Conservation (phyloP, 108 stramenopile species). For the Epithemia pelagica region DNA sequence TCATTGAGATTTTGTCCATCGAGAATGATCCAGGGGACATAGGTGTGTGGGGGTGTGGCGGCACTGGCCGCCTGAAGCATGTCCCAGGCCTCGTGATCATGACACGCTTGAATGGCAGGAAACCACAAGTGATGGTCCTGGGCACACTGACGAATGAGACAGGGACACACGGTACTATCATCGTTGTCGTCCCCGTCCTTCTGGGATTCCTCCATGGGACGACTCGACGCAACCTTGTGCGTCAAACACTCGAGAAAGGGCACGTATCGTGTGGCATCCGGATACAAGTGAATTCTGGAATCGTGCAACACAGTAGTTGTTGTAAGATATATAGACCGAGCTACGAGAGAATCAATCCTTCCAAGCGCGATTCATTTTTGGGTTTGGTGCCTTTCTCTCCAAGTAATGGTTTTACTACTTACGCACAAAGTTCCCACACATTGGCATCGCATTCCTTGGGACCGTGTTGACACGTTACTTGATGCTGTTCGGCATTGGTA, state of each 20-base stretch:
- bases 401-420: slow-evolving; percentile 14
- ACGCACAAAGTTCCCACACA: slow-evolving; percentile 31
- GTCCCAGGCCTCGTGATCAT: slow-evolving; percentile 13
- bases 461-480: slow-evolving; percentile 36
- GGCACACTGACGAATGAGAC: slow-evolving; percentile 15
- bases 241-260: neutral
- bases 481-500: neutral
- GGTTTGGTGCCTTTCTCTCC: too few species aligned
- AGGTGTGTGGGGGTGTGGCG: slow-evolving; percentile 24
- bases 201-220: too few species aligned
- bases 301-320: neutral
- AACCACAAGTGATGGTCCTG: neutral
- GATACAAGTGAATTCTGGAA: neutral
- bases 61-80: slow-evolving; percentile 14
- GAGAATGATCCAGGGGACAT: slow-evolving; percentile 33
- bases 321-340: neutral
- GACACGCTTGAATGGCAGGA: slow-evolving; percentile 21
- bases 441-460: slow-evolving; percentile 37
- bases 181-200: slow-evolving; percentile 20
- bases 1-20: slow-evolving; percentile 21
- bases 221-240: neutral
- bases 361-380: too few species aligned
- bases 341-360: too few species aligned
- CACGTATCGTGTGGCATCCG: neutral
- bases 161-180: slow-evolving; percentile 21